Evolutionary conservation across 306 rosid genomes (phyloP).

Genomic region (Begonia loranthoides): DNA sequence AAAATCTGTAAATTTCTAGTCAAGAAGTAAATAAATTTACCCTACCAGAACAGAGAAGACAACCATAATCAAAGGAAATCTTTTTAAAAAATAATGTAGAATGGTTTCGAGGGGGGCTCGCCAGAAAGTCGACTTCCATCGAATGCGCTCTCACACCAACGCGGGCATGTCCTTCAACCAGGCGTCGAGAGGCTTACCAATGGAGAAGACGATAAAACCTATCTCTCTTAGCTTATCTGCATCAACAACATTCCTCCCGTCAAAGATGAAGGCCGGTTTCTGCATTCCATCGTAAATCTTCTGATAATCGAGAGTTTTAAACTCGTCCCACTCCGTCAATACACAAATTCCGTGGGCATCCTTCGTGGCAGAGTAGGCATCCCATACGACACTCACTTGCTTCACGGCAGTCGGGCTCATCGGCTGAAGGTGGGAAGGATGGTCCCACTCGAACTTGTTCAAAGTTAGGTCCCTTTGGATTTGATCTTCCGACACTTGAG

Average conservation of each 20-base stretch:
- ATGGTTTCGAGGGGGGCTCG: background rate
- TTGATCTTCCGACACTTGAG: slow-evolving; percentile 76
- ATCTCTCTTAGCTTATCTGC: slow-evolving; percentile 46
- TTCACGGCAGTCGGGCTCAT: slow-evolving; percentile 64
- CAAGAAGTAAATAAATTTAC: too few species aligned
- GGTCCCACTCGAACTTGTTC: slow-evolving; percentile 92
- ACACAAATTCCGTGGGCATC: slow-evolving; percentile 78
- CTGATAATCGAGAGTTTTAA: slow-evolving; percentile 70
- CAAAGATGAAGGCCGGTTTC: slow-evolving; percentile 79
- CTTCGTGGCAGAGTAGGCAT: slow-evolving; percentile 77
- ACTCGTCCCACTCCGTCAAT: slow-evolving; percentile 94
- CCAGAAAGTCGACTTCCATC: too few species aligned
- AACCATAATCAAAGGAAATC: too few species aligned
- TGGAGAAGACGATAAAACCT: slow-evolving; percentile 80
- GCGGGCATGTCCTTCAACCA: slow-evolving; percentile 97
- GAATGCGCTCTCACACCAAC: slow-evolving; percentile 30
- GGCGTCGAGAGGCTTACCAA: slow-evolving; percentile 80
- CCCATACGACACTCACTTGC: slow-evolving; percentile 76
- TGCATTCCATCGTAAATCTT: slow-evolving; percentile 66
- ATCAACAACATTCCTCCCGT: slow-evolving; percentile 64
- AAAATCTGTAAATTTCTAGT: too few species aligned
- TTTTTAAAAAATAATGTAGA: too few species aligned
- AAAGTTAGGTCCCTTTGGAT: slow-evolving; percentile 74
- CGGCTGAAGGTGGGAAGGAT: slow-evolving; percentile 76
- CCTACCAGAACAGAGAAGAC: background rate